Base-by-base conservation (phyloP, 2,329 filamentous ascomycete genomes). In the Trichophyton benhamiae region DNA sequence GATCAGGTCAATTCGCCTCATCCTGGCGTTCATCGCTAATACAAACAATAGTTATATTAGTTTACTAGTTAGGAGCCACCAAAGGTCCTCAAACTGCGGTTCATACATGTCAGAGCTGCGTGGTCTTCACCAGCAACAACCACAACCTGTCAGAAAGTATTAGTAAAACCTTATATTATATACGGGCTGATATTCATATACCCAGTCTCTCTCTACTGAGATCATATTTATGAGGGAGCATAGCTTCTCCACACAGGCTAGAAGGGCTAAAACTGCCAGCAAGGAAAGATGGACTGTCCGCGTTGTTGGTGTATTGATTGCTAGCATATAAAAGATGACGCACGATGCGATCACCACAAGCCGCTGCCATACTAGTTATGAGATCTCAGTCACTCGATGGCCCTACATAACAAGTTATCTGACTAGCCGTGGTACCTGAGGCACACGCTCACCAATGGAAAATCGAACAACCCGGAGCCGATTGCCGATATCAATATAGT, bases 171-270 rank as follows among this genome's bases (percentile, higher is more conserved):
- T 52, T 17, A 5, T 52, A 7, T 9, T 5, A 42, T 46, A 48
- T 59, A 44, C 46, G 27, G 22, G n/a, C 7, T 9, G 44, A 33
- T 4, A 36, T 36, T 36, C 4, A 57, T 22, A 58, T 64, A 77
- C 73, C 87, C 87, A 89, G 66, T 91, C 87, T 67, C 84, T 77
- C 70, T 90, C 87, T 0, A 91, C 79, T 0, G 87, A 78, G 0
- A 90, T 81, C 0, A 82, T 77, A 68, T 89, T 90, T 70, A 83
- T 78, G 4, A 85, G 78, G 1, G 84, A 79, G 13, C 77, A 79
- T 7, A 89, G 71, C 69, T 90, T 91, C 72, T 91, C 88, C 1
- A 86, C 67, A 61, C 86, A 87, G 0, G 85, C 85, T 52, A 89
- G 72, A 0, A 82, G 17, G 0, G 80, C 77, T n/a, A 76, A 68